These are phyloP conservation scores for Triticum timopheevii DNA, from an alignment of 176 grass and related monocot species.

Conservation along the genomic window DNA sequence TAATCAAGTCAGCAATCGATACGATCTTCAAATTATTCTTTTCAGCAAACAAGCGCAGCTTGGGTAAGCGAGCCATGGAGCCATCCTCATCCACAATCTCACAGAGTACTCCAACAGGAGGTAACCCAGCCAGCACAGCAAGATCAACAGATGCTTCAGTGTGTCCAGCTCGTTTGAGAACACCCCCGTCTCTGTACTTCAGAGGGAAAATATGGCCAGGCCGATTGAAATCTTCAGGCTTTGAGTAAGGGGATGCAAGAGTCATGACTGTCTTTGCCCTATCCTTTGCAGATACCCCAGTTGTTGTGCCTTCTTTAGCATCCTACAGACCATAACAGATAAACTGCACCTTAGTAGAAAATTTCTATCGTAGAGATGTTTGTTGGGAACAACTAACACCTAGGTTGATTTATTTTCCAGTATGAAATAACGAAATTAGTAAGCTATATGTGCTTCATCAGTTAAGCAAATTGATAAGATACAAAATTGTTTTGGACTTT, in stretches of 20 bases:
- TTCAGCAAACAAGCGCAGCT: slow-evolving; percentile 65
- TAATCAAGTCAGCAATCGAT: slow-evolving; percentile 92
- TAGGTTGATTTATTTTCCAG: not conserved
- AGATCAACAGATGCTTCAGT: slow-evolving; percentile 90
- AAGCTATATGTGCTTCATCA: not conserved
- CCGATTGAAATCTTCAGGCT: slow-evolving; percentile 74
- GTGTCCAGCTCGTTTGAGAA: slow-evolving; percentile 90
- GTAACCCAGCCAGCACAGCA: slow-evolving; percentile 70
- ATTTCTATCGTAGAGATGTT: not conserved
- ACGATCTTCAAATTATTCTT: slow-evolving; percentile 89
- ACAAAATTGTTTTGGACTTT: not conserved
- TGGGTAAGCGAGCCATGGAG: slow-evolving; percentile 83
- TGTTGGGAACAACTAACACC: not conserved
- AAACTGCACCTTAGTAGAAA: slow-evolving; percentile 10
- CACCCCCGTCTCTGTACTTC: slow-evolving; percentile 86
- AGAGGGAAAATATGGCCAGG: slow-evolving; percentile 95
- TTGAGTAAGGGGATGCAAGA: slow-evolving; percentile 72
- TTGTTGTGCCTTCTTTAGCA: slow-evolving; percentile 83
- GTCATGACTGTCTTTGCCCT: slow-evolving; percentile 68
- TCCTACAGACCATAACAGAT: slow-evolving; percentile 49
- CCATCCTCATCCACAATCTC: slow-evolving; percentile 94
- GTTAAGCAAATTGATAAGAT: not conserved
- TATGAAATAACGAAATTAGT: not conserved
- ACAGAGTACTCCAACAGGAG: slow-evolving; percentile 69
- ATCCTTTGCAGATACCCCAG: slow-evolving; percentile 86